Evolutionary conservation across 129 eudicot species (phyloP), one percentile per base, ranked within the genome.

Genomic region (Gnaphalium uliginosum): DNA sequence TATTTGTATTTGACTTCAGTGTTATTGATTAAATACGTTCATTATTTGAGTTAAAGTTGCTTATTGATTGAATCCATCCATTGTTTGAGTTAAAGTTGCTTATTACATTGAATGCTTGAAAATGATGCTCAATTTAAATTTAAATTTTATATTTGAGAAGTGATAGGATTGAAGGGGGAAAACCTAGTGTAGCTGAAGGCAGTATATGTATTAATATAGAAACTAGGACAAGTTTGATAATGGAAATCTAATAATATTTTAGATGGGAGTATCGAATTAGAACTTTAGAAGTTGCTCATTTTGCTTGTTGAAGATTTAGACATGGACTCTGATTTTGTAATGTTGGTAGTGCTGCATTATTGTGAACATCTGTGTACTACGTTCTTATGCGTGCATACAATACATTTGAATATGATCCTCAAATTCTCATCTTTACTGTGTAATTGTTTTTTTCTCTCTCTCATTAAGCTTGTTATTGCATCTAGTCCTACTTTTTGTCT

Each of bases 221-320:
- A 26, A 43, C 19, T 27, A 8, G n/a, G 53, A 21, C 43, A 70
- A 8, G 0, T 46, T 29, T 60, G 72, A 46, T 43, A 46, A 37
- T 46, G 30, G 51, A 27, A 41, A 41, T 17, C 35, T 46, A 24
- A 18, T 33, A 0, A 51, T 76, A 50, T 9, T 68, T 18, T 14
- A 37, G n/a, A n/a, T n/a, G n/a, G n/a, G n/a, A n/a, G n/a, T n/a
- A 41, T 57, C 50, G 35, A 19, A 30, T 74, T 75, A 14, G 15
- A 29, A n/a, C 13, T 6, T 27, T 27, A 1, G 1, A 15, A 18
- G 78, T 41, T 27, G 37, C 46, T 18, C 27, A 19, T 75, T 75
- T 63, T 75, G 71, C 61, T 62, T 74, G 14, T 48, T 43, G 30
- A n/a, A 46, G 22, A 26, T 50, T 4, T n/a, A 64, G 69, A 75